phyloP scores from a whole-genome alignment of 192 early-diverging fungal species.

The Allomyces arbusculus region DNA sequence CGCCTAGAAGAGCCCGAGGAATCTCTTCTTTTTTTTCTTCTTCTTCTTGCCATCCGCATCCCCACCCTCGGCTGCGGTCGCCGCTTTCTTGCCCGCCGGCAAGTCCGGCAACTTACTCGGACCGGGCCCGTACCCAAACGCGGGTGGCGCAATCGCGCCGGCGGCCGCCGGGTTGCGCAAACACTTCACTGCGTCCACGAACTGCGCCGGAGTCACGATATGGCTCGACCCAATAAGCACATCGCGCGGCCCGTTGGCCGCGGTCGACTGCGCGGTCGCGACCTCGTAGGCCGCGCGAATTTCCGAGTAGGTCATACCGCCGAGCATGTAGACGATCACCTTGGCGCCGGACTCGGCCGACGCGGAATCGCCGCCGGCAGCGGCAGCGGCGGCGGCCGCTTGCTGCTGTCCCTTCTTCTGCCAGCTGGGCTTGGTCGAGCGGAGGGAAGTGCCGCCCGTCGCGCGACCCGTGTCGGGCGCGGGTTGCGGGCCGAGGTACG shows the following conservation, averaged over 20 bases:
- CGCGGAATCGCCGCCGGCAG: neutral
- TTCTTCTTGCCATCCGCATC: neutral
- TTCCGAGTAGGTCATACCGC: slow-evolving; percentile 26
- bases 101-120: neutral
- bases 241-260: slow-evolving; percentile 13
- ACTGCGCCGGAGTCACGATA: neutral
- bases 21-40: neutral
- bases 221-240: slow-evolving; percentile 13
- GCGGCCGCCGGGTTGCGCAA: neutral
- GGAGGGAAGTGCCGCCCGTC: neutral
- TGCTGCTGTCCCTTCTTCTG: neutral
- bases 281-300: slow-evolving; percentile 18
- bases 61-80: neutral
- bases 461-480: neutral
- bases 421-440: neutral
- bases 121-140: neutral
- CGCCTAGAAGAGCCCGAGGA: neutral
- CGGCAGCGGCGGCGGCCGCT: neutral
- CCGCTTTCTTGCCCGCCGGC: neutral
- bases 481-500: neutral
- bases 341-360: neutral
- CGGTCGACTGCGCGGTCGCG: neutral
- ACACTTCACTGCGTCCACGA: neutral
- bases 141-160: neutral
- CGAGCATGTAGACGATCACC: slow-evolving; percentile 7